These are phyloP conservation scores for Fraxinus baroniana DNA, from an alignment of 305 asterid genomes.

Conservation along the genomic window DNA sequence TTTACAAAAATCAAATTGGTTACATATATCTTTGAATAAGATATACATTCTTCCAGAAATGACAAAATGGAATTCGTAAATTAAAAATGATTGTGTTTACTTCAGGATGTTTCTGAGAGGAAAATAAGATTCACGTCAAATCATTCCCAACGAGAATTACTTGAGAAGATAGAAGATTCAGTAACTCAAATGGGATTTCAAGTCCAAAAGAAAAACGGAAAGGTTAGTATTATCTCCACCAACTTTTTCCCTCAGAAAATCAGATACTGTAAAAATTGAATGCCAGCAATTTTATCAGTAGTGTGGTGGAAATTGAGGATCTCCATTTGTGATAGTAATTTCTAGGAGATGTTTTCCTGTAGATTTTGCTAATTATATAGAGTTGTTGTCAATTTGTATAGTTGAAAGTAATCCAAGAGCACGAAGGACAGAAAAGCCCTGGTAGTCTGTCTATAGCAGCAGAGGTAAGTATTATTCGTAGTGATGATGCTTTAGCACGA, in stretches of 20 bases:
- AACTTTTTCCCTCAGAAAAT: neutral
- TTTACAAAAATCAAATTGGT: neutral
- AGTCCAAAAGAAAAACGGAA: slow-evolving; percentile 80
- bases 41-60: neutral
- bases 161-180: slow-evolving; percentile 63
- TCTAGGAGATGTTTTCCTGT: neutral
- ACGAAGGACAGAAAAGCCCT: slow-evolving; percentile 44
- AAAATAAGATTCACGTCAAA: slow-evolving; percentile 83
- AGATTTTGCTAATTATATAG: slow-evolving; percentile 6
- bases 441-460: slow-evolving; percentile 64
- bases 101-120: slow-evolving; percentile 88
- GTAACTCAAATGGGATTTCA: slow-evolving; percentile 70
- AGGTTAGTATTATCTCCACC: slow-evolving; percentile 44
- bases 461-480: slow-evolving; percentile 53
- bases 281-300: neutral
- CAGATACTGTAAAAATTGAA: neutral
- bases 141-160: slow-evolving; percentile 66
- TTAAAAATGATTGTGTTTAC: neutral
- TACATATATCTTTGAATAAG: neutral
- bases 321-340: neutral
- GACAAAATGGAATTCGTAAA: neutral
- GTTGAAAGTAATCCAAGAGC: slow-evolving; percentile 65
- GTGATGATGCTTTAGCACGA: neutral
- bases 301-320: neutral
- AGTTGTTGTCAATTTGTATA: slow-evolving; percentile 26